These are phyloP conservation scores for Mortierella sp. DNA, from an alignment of 371 early-diverging fungal genomes.

Conservation along the genomic window DNA sequence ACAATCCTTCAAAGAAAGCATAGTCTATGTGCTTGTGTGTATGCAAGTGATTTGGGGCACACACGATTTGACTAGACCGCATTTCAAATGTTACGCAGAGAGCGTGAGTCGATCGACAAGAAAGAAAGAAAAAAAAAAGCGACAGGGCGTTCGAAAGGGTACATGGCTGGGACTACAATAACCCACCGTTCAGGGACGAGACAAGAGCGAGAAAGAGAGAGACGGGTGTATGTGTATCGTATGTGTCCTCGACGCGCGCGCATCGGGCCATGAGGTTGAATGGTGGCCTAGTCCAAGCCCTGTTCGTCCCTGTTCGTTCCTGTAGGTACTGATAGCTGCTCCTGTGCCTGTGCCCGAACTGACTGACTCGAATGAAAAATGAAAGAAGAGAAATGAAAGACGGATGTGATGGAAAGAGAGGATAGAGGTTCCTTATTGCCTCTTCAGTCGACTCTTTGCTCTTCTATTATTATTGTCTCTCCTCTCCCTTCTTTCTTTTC, in stretches of 20 bases:
- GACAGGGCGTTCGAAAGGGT: neutral
- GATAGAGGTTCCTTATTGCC: neutral
- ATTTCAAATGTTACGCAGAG: neutral
- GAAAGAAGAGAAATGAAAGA: neutral
- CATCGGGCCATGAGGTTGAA: too few species aligned
- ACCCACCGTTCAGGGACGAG: conserved; percentile 1
- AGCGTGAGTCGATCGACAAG: neutral
- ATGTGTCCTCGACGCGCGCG: too few species aligned
- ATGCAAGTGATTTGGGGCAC: neutral
- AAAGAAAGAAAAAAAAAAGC: neutral
- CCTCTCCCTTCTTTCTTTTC: neutral
- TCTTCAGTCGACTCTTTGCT: neutral
- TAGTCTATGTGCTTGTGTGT: neutral
- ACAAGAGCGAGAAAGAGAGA: neutral
- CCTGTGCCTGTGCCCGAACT: too few species aligned
- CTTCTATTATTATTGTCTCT: neutral
- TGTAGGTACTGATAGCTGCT: too few species aligned
- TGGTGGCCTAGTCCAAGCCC: too few species aligned
- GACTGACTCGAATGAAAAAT: too few species aligned
- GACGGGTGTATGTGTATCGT: neutral
- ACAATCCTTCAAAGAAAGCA: neutral
- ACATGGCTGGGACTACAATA: neutral
- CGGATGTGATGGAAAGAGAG: neutral
- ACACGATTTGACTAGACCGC: neutral
- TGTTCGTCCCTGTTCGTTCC: too few species aligned